phyloP scores from a whole-genome alignment of 257 asterid species.

The Nemophila menziesii region DNA sequence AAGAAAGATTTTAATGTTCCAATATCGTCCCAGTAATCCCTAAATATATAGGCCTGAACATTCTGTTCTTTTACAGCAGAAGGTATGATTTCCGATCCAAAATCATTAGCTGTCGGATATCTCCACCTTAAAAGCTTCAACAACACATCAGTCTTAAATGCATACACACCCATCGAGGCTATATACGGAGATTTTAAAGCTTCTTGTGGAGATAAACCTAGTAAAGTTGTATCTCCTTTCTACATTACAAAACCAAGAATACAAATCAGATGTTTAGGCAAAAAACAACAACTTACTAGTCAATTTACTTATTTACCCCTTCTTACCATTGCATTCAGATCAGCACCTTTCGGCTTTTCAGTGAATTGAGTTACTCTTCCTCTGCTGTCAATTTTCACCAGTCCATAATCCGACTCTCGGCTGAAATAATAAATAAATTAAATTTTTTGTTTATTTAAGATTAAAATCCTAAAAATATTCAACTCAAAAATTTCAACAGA shows the following conservation, averaged over 20 bases:
- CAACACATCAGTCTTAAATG: conserved; percentile 57
- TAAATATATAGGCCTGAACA: conserved; percentile 75
- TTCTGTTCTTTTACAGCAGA: conserved; percentile 58
- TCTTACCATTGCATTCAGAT: conserved; percentile 70
- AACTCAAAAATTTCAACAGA: conserved; percentile 16
- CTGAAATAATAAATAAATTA: conserved; percentile 28
- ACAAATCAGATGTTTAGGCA: neutral
- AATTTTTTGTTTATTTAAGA: neutral
- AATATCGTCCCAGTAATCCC: conserved; percentile 96
- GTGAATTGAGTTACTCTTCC: conserved; percentile 65
- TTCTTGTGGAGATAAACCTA: conserved; percentile 58
- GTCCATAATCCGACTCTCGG: conserved; percentile 81
- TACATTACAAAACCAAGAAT: conserved; percentile 18
- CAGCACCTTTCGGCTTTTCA: conserved; percentile 74
- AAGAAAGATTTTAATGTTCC: conserved; percentile 84
- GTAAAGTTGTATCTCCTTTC: conserved; percentile 74
- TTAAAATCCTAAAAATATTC: too few relatives aligned
- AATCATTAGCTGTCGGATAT: conserved; percentile 78
- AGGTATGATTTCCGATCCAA: conserved; percentile 89
- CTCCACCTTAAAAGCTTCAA: conserved; percentile 57
- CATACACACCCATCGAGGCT: conserved; percentile 96
- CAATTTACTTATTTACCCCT: too few relatives aligned
- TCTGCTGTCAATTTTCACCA: conserved; percentile 77
- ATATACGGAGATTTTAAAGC: conserved; percentile 53
- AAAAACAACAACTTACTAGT: too few relatives aligned